A percentile compares a stretch with the other conserved stretches of the same genome.
These are phyloP conservation scores for Vachellia collinsii DNA, from an alignment of 306 rosid genomes.

Conservation along the genomic window DNA sequence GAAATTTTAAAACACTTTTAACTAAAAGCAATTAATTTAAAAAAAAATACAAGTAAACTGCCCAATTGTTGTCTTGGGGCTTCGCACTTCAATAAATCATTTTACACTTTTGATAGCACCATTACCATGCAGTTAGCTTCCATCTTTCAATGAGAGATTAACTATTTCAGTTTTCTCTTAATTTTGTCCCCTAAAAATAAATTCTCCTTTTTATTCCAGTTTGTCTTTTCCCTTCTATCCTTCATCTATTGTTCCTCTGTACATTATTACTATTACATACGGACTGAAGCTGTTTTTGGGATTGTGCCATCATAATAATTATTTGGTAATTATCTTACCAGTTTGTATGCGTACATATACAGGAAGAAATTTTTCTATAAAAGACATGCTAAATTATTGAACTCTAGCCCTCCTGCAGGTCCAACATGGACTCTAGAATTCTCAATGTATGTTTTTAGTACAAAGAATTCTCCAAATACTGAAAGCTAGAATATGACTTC, in stretches of 20 bases:
- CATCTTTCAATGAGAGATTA: not conserved
- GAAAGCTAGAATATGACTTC: not conserved
- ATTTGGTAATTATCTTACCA: not conserved
- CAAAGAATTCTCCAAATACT: not conserved
- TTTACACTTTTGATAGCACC: not conserved
- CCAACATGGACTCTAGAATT: not conserved
- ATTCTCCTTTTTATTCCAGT: not conserved
- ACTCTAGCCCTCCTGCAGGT: not conserved
- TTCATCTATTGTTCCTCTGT: not conserved
- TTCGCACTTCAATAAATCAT: not conserved
- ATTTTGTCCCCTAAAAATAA: not conserved
- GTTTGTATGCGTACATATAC: not conserved
- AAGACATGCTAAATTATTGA: not conserved
- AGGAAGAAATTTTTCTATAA: not conserved
- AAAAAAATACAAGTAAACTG: not conserved
- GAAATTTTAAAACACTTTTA: not conserved
- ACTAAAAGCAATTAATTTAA: conserved; percentile 6
- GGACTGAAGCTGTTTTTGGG: not conserved
- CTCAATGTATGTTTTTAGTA: not conserved
- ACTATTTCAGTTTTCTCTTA: not conserved
- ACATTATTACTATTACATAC: not conserved
- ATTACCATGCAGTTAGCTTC: not conserved
- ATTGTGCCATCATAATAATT: not conserved
- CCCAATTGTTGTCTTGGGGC: not conserved
- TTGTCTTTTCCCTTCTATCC: not conserved